Evolutionary conservation across 1,284 basidiomycete species (phyloP), one percentile per base, ranked within the genome.

Genomic region (Garcileccinum viscosum): DNA sequence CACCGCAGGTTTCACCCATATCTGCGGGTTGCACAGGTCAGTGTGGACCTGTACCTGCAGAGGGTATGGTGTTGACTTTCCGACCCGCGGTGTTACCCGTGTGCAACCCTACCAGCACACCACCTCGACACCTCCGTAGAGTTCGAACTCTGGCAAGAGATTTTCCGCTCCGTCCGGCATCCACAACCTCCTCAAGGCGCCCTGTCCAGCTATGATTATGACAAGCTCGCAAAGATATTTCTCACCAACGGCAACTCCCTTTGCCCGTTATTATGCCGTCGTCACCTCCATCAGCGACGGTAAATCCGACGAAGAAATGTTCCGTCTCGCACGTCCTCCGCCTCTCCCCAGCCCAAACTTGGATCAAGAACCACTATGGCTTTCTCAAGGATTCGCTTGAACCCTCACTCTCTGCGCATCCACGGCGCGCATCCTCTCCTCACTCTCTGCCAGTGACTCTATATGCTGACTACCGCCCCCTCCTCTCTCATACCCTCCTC

Each of bases 101-200:
- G 38, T 62, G 60, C 60, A 42, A 40, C 60, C 38, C 38, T 61
- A n/a, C n/a, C n/a, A n/a, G n/a, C n/a, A n/a, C n/a, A n/a, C 42
- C 97, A 99, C 85, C 91, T 99, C 73, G 96, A 97, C 80, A 94
- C 95, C n/a, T 97, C 97, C 11, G 97, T 99, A 72, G 96, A 99
- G 82, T 92, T 99, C 72, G 98, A 99, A 84, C 89, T 99, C 62
- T 99, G 97, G 98, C 97, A 99, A 80, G 97, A 99, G 82, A 97
- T 96, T 6, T 99, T 99, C 90, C 94, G 98, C 70, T 96, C 95
- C 60, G 95, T 99, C 70, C 97, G 99, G 82, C 98, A 99, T 81
- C 56, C 97, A 99, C 85, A 97, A 96, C 77, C 88, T 99, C 62
- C 90, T 99, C 74, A 97, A 97, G 83, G 90, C 93, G 0, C 95